Base-by-base conservation (phyloP, 2,329 filamentous ascomycete species). In the Tolypocladium album region DNA sequence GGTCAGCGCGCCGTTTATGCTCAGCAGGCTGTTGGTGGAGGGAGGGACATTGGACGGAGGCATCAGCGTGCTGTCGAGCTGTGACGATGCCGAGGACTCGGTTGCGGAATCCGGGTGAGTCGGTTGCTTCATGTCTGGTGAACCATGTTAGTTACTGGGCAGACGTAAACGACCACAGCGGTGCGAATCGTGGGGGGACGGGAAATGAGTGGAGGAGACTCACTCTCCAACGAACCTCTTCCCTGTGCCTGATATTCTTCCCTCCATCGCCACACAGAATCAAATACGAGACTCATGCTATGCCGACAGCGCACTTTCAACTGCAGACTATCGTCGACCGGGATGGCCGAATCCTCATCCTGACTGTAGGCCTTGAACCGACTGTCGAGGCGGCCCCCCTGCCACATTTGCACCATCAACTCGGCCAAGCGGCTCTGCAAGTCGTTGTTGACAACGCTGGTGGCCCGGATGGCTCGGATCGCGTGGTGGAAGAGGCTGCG, bases 401-500 rank as follows among this genome's bases (percentile, higher is more conserved):
- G 90, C 88, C 89, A 94, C 72, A 94, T 88, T 74, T 93, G 90
- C 7, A 90, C 89, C 79, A 93, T 88, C n/a, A 94, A 82, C 75
- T 93, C 90, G 2, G 89, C 88, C 61, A 93, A 79, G 39, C 90
- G 83, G 79, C 88, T 90, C 59, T 90, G 86, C 13, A 94, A 79
- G 68, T 94, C 90, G 67, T 93, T 93, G 62, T 87, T 83, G 52
- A 87, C 82, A 22, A 92, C 87, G 64, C 88, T 91, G 56, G 89
- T 88, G 58, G 83, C 81, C 40, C 89, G 82, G 56, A 93, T 86
- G 5, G 85, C 84, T 53, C 81, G 79, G 58, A 93, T 87, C 1
- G 88, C 88, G 53, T 82, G 80, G 64, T 89, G 82, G 68, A 93
- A 92, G 13, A 90, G 81, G 5, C 79, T 81, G 31, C 87, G 83